Base-by-base conservation (phyloP, 106 monocot species). In the Dactylorhiza incarnata region DNA sequence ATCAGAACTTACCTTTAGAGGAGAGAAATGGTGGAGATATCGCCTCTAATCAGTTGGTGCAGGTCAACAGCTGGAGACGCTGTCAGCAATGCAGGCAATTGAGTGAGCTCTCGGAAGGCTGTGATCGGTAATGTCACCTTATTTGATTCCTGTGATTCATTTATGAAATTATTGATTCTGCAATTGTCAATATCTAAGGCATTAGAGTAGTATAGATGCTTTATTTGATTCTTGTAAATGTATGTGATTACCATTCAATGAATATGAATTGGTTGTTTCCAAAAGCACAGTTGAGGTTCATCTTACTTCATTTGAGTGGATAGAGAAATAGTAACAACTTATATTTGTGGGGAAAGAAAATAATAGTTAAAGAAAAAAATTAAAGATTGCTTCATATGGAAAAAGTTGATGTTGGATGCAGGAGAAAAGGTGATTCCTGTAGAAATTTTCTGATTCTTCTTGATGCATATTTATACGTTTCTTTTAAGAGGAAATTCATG, bases 71-170 rank as follows among this genome's bases (percentile, higher is more conserved):
- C 48, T 91, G 89, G 89, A 89, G 89, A 74, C 84, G 58, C 1
- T 97, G 96, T 68, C 87, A 79, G 63, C 84, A 83, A 26, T 97
- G 96, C 73, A 54, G 78, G 37, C 81, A 80, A 52, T 79, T 90
- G 75, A 81, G 93, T 75, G 93, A 97, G 79, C 91, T 79, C 24
- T 81, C 81, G 37, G 76, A 90, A 68, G 93, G 91, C 7, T 89
- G 91, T 80, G 79, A 83, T 81, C 85, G 96, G 96, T 97, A 91
- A 10, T 16, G n/a, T 45, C 8, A 5, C 45, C 45, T 69, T 69
- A 4, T 24, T 69, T 69, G 16, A 45, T 69, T 69, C 11, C 29
- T 65, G 11, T 26, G 19, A 29, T 65, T 12, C 9, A 65, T 65
- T 65, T 4, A 0, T 26, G 2, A 65, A 65, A 65, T 29, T 8